Percentiles rank a stretch among this genome's conserved stretches.
Conservation (phyloP, 2,329 filamentous ascomycete species). For the Periconia sp. region DNA sequence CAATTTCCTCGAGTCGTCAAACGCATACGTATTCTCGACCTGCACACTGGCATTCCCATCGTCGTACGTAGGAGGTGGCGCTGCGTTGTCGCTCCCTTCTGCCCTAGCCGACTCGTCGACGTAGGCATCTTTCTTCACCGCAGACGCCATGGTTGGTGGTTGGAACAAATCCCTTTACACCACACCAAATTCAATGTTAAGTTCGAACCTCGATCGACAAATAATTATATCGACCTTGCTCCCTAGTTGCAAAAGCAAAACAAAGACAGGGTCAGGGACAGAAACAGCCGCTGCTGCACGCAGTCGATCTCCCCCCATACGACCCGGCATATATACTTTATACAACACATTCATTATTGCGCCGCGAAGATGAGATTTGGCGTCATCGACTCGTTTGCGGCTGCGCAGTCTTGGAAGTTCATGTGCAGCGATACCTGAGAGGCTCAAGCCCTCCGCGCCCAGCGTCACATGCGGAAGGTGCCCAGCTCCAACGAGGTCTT, state of each 20-base stretch:
- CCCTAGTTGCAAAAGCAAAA: not conserved
- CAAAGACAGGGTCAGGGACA: too few relatives aligned
- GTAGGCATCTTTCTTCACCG: slow-evolving; percentile 17
- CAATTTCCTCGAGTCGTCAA: slow-evolving; percentile 34
- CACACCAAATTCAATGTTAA: too few relatives aligned
- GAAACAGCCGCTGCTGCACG: too few relatives aligned
- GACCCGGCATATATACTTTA: too few relatives aligned
- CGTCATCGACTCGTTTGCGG: too few relatives aligned
- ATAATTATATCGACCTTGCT: not conserved
- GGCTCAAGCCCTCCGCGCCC: not conserved
- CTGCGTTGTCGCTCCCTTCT: slow-evolving; percentile 13
- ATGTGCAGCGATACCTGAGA: slow-evolving; percentile 14
- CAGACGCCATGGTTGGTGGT: slow-evolving; percentile 19
- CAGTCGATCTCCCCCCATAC: too few relatives aligned
- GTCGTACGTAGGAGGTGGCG: slow-evolving; percentile 19
- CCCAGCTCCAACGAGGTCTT: not conserved
- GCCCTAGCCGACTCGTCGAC: slow-evolving; percentile 19
- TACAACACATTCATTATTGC: too few relatives aligned
- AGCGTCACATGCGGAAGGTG: slow-evolving; percentile 30
- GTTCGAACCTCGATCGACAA: too few relatives aligned
- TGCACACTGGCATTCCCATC: slow-evolving; percentile 31
- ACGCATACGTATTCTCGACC: slow-evolving; percentile 36
- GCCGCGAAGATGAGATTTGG: too few relatives aligned
- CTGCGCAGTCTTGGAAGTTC: slow-evolving; percentile 25
- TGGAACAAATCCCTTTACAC: not conserved